phyloP scores from a whole-genome alignment of 805 yeast genomes.

The Zygotorulaspora sp. region DNA sequence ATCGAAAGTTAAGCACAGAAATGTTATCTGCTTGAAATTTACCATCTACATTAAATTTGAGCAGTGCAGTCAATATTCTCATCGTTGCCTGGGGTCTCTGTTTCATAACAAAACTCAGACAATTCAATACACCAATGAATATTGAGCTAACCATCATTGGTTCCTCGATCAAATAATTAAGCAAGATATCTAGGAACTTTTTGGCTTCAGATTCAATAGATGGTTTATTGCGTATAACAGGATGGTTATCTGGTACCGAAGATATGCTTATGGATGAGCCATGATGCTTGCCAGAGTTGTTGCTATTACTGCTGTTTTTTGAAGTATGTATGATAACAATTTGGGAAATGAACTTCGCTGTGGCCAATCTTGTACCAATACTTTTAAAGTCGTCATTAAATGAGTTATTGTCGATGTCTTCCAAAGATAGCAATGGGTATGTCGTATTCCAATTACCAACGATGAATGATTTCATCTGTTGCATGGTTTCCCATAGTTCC shows the following conservation, averaged over 20 bases:
- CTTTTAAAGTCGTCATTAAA: conserved; percentile 43
- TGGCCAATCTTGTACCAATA: conserved; percentile 58
- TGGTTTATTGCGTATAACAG: conserved; percentile 48
- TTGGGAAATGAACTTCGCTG: conserved; percentile 66
- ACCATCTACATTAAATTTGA: conserved; percentile 56
- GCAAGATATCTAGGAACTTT: conserved; percentile 60
- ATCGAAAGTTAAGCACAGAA: conserved; percentile 42
- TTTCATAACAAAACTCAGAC: conserved; percentile 57
- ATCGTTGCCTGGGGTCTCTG: conserved; percentile 57
- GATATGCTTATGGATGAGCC: conserved; percentile 42
- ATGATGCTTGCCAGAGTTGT: conserved; percentile 1
- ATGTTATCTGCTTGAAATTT: conserved; percentile 46
- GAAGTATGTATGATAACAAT: conserved; percentile 52
- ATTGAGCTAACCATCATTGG: conserved; percentile 51
- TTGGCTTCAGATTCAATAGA: conserved; percentile 67
- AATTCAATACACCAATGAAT: conserved; percentile 65
- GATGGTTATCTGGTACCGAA: conserved; percentile 54
- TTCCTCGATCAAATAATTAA: conserved; percentile 53
- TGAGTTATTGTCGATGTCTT: conserved; percentile 22
- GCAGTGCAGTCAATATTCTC: conserved; percentile 53
- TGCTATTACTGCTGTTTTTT: conserved; percentile 17
- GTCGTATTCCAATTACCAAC: conserved; percentile 55
- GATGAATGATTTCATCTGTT: conserved; percentile 53
- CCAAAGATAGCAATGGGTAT: conserved; percentile 45
- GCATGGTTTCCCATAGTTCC: conserved; percentile 51